These are phyloP conservation scores for Angomonas ambiguus DNA, from an alignment of 208 protist species.

Conservation along the genomic window DNA sequence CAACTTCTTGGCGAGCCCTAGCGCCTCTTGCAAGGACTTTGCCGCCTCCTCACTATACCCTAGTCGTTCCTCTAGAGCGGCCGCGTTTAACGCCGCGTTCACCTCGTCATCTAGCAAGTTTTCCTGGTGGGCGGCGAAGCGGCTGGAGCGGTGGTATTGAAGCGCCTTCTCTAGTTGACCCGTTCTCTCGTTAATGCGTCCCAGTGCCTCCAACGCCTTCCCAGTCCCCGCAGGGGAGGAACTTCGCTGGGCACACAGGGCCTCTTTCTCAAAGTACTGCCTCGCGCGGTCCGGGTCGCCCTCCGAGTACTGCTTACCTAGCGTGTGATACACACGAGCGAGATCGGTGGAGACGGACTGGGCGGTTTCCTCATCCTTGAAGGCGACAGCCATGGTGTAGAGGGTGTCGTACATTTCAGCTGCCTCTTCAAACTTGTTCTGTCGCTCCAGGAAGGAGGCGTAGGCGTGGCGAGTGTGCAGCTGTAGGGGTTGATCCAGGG, in stretches of 20 bases:
- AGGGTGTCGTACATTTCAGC: conserved; percentile 59
- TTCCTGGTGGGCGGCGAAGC: conserved; percentile 38
- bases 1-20: conserved; percentile 63
- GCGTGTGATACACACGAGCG: conserved; percentile 57
- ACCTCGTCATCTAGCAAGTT: conserved; percentile 40
- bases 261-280: conserved; percentile 46
- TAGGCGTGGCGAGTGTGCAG: conserved; percentile 46
- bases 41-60: conserved; percentile 58
- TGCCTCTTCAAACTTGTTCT: conserved; percentile 43
- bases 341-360: conserved; percentile 45
- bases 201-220: conserved; percentile 58
- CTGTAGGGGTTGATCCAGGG: conserved; percentile 63
- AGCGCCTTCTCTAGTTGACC: conserved; percentile 65
- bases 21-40: conserved; percentile 52
- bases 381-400: conserved; percentile 54
- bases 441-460: conserved; percentile 65
- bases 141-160: conserved; percentile 62
- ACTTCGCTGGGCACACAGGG: conserved; percentile 36
- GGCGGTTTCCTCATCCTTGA: conserved; percentile 38
- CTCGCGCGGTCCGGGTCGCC: conserved; percentile 34
- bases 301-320: conserved; percentile 38
- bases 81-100: conserved; percentile 57
- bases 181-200: conserved; percentile 61
- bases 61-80: conserved; percentile 78
- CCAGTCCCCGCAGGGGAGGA: conserved; percentile 40